Percentiles rank a stretch among this genome's conserved stretches.
Conservation (phyloP, 129 eudicot species). For the Logfia minima region DNA sequence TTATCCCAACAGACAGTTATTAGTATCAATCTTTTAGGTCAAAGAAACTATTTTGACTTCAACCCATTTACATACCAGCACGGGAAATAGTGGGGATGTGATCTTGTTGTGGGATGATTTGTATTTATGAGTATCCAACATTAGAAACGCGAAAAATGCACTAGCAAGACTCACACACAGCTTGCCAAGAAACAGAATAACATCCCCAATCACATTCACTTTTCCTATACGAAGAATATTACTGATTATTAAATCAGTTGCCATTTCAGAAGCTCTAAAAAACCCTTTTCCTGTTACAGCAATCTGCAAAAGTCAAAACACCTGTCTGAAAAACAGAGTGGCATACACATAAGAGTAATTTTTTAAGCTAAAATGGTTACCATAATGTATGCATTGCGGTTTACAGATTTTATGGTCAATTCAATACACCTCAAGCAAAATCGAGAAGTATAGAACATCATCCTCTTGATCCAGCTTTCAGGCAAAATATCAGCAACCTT, state of each 20-base stretch:
- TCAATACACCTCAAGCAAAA: slow-evolving; percentile 57
- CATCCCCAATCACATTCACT: slow-evolving; percentile 95
- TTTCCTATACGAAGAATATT: slow-evolving; percentile 90
- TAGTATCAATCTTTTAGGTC: neutral
- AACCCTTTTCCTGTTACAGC: slow-evolving; percentile 93
- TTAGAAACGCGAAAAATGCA: slow-evolving; percentile 81
- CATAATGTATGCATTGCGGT: slow-evolving; percentile 93
- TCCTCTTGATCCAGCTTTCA: slow-evolving; percentile 63
- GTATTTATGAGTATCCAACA: slow-evolving; percentile 86
- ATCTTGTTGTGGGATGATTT: slow-evolving; percentile 85
- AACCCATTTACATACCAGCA: slow-evolving; percentile 53
- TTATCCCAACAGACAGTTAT: neutral
- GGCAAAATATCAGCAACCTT: slow-evolving; percentile 67
- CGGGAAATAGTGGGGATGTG: slow-evolving; percentile 90
- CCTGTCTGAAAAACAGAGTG: slow-evolving; percentile 5
- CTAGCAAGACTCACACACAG: slow-evolving; percentile 90
- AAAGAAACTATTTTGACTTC: neutral
- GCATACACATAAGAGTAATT: neutral
- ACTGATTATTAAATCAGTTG: slow-evolving; percentile 86
- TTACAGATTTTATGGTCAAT: slow-evolving; percentile 79
- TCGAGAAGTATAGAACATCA: slow-evolving; percentile 54
- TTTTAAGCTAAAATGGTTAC: slow-evolving; percentile 36
- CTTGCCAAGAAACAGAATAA: slow-evolving; percentile 86
- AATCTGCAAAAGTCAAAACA: slow-evolving; percentile 45
- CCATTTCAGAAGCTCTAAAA: slow-evolving; percentile 82